A percentile compares a stretch with the other conserved stretches of the same genome.
These are phyloP conservation scores for Cyclospora cayetanensis DNA, from an alignment of 169 alveolate species.

Conservation along the genomic window DNA sequence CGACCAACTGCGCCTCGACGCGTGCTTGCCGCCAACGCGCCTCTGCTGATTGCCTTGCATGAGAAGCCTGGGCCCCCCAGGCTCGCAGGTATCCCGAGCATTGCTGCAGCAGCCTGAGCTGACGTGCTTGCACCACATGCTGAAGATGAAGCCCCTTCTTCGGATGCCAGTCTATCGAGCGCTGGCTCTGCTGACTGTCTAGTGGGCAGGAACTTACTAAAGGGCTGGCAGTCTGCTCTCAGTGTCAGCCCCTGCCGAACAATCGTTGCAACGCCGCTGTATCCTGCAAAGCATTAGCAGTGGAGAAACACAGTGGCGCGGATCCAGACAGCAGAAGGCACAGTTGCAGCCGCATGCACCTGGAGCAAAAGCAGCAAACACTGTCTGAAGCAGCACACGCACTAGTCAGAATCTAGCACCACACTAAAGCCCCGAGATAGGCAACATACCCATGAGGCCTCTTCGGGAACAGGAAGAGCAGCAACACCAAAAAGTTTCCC, in stretches of 20 bases:
- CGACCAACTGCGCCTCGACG: neutral
- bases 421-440: neutral
- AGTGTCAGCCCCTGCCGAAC: constrained; percentile 18
- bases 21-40: neutral
- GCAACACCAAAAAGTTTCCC: constrained; percentile 35
- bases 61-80: neutral
- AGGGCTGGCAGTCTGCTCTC: constrained; percentile 46
- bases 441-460: constrained; percentile 59
- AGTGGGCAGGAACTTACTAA: constrained; percentile 12
- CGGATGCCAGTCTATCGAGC: constrained; percentile 8
- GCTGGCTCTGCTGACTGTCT: neutral
- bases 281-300: neutral
- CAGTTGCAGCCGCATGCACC: constrained; percentile 12
- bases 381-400: neutral
- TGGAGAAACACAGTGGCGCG: neutral
- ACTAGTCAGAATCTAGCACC: constrained; percentile 26
- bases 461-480: neutral
- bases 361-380: constrained; percentile 11
- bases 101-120: neutral
- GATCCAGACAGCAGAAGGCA: neutral
- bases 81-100: neutral
- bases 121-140: neutral
- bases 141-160: neutral
- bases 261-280: constrained; percentile 36
- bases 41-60: neutral